Conservation (phyloP, 306 rosid species). For the Hippophae tibetana region DNA sequence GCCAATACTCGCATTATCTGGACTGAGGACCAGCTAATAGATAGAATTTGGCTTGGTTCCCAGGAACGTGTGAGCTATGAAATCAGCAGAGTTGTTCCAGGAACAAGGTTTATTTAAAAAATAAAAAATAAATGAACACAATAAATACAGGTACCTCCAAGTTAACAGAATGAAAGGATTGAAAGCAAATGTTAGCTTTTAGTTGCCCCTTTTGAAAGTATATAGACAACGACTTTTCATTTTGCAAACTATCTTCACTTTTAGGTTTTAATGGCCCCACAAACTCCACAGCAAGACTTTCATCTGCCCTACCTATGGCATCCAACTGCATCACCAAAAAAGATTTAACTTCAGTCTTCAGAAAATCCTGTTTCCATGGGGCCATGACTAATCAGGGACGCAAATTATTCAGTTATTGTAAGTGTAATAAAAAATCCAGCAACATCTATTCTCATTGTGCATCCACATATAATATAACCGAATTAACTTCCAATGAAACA, state of each 20-base stretch:
- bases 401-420: background rate
- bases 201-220: constrained; percentile 78
- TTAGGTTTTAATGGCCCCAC: constrained; percentile 58
- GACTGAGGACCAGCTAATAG: no score
- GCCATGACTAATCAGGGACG: constrained; percentile 3
- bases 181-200: constrained; percentile 53
- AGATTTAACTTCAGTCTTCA: constrained; percentile 19
- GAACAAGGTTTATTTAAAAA: constrained; percentile 12
- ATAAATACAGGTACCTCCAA: constrained; percentile 54
- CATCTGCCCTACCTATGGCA: constrained; percentile 85
- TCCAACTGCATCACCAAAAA: constrained; percentile 55
- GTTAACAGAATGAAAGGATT: constrained; percentile 64
- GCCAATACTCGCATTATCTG: no score
- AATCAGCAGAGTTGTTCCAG: constrained; percentile 2
- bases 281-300: constrained; percentile 70
- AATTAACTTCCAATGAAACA: no score
- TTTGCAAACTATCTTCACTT: constrained; percentile 36
- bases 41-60: no score
- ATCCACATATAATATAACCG: background rate
- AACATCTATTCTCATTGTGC: background rate
- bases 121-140: background rate
- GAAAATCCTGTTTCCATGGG: constrained; percentile 7
- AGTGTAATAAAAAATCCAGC: background rate
- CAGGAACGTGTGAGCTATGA: no score
- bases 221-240: constrained; percentile 51